A percentile compares a stretch with the other conserved stretches of the same genome.
These are phyloP conservation scores for Penicillium verrucosum DNA, from an alignment of 2,329 filamentous ascomycete genomes.

Conservation along the genomic window DNA sequence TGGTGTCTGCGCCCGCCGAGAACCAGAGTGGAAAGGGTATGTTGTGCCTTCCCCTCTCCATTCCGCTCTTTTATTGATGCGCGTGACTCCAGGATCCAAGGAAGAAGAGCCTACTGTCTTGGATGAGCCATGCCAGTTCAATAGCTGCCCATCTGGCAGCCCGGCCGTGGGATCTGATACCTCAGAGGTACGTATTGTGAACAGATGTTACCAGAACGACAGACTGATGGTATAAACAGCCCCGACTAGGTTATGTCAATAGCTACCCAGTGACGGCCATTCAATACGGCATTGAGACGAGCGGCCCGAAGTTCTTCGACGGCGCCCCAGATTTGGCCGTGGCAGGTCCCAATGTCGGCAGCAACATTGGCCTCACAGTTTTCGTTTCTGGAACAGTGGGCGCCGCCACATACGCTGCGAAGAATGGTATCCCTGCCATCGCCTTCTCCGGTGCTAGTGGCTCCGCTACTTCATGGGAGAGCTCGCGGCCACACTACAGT, in stretches of 20 bases:
- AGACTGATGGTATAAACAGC: slow-evolving; percentile 14
- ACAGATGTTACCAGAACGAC: neutral
- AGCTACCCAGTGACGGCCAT: slow-evolving; percentile 65
- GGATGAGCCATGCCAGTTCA: slow-evolving; percentile 55
- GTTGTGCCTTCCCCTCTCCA: neutral
- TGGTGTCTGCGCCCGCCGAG: slow-evolving; percentile 65
- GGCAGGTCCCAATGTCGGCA: slow-evolving; percentile 59
- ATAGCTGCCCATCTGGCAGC: slow-evolving; percentile 58
- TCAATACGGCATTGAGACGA: slow-evolving; percentile 58
- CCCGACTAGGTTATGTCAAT: slow-evolving; percentile 69
- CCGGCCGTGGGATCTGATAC: slow-evolving; percentile 57
- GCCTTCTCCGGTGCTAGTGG: slow-evolving; percentile 61
- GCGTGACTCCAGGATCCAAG: slow-evolving; percentile 48
- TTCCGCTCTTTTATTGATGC: slow-evolving; percentile 3
- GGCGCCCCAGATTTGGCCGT: slow-evolving; percentile 61
- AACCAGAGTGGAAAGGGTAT: slow-evolving; percentile 62
- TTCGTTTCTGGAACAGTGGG: slow-evolving; percentile 67
- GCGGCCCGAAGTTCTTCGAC: slow-evolving; percentile 55
- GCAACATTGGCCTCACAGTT: slow-evolving; percentile 56
- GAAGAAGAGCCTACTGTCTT: slow-evolving; percentile 51
- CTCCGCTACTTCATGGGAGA: slow-evolving; percentile 54
- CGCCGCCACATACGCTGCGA: slow-evolving; percentile 57
- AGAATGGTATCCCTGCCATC: slow-evolving; percentile 59
- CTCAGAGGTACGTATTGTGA: slow-evolving; percentile 34
- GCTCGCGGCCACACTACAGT: slow-evolving; percentile 48